Evolutionary conservation across 441 rosid genomes (phyloP), one percentile per base, ranked within the genome.

Genomic region (Gossypium trilobum): DNA sequence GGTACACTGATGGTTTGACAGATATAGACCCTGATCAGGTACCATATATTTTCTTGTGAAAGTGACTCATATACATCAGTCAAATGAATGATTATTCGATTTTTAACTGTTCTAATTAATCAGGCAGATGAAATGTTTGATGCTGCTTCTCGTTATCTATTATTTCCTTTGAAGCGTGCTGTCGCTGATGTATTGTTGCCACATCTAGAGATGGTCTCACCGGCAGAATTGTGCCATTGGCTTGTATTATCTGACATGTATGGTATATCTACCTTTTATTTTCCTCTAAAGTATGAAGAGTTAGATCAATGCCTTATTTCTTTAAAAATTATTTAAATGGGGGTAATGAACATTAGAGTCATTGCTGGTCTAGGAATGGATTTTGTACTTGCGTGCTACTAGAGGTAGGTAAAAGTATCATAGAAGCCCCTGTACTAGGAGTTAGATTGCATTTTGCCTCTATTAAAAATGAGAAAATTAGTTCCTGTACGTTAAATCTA

Each of bases 51-150:
- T 55, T 68, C 55, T 36, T 60, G 7, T 48, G 48, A 11, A 22
- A 29, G 60, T 75, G 59, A 69, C 62, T 29, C 23, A 14, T 68
- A 22, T 19, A 39, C 16, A 6, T 48, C 22, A 74, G 22, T 20
- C 44, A 29, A 42, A 50, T 71, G 31, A 50, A 60, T 60, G 8
- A 23, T 31, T 52, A 60, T 71, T 71, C 72, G 36, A 68, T 63
- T 60, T 25, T 44, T 70, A 36, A 58, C 73, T 71, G 1, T 20
- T 27, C 20, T 58, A 8, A 50, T 74, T 85, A 75, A 72, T 68
- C 87, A 91, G 97, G 97, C 89, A 29, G 99, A 90, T 78, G 97
- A 89, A 79, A 87, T 92, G 81, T 92, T 94, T 82, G 99, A 94
- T 84, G 94, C 93, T 74, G 92, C 97, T 78, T 92, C 99, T 68